phyloP scores from a whole-genome alignment of 306 rosid genomes.

The Rosa rugosa region DNA sequence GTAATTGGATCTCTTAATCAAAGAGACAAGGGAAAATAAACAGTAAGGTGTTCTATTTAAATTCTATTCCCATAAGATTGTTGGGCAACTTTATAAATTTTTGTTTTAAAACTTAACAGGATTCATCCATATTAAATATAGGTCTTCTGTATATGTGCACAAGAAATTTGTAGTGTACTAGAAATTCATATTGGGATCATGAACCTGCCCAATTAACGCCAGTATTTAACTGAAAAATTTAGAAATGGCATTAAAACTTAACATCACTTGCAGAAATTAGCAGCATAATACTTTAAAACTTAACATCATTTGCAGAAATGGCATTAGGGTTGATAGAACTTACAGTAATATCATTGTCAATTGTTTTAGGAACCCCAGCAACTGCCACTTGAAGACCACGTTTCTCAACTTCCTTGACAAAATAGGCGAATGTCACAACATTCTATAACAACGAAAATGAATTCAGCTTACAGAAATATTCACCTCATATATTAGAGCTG shows the following conservation, averaged over 20 bases:
- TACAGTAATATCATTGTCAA: slow-evolving; percentile 95
- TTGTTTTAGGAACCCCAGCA: slow-evolving; percentile 94
- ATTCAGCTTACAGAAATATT: slow-evolving; percentile 16
- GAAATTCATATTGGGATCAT: background rate
- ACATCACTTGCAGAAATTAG: background rate
- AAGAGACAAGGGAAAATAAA: background rate
- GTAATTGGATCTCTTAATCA: background rate
- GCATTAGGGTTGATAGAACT: slow-evolving; percentile 34
- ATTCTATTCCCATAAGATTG: background rate
- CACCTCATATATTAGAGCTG: slow-evolving; percentile 77
- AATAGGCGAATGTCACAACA: slow-evolving; percentile 33
- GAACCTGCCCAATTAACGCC: background rate
- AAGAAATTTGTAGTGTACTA: background rate
- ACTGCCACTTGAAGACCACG: slow-evolving; percentile 92
- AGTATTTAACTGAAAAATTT: background rate
- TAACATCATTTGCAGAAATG: background rate
- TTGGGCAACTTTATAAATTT: background rate
- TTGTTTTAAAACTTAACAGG: background rate
- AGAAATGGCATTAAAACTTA: background rate
- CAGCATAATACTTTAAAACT: too few species aligned
- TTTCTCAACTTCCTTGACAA: slow-evolving; percentile 84
- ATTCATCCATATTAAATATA: background rate
- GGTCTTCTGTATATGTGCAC: background rate
- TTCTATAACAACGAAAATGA: slow-evolving; percentile 29
- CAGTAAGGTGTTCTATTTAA: background rate